Base-by-base conservation (phyloP, 2,329 filamentous ascomycete species). In the Colletotrichum tamarilloi region DNA sequence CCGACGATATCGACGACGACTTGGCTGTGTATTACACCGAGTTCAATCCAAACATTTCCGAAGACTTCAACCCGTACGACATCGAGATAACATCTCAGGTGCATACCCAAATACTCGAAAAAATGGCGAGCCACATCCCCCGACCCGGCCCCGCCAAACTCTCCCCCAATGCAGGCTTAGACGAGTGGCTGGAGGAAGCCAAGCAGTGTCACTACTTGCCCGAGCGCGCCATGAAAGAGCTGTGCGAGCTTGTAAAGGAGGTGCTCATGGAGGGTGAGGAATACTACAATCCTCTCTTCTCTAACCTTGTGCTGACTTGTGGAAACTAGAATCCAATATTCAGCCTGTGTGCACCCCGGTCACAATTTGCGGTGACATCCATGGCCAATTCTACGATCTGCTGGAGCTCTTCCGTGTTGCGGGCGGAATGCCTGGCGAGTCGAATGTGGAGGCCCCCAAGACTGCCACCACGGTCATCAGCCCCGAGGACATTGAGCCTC, bases 221-320 rank as follows among this genome's bases (percentile, higher is more conserved):
- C 62, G 97, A 99, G 85, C 87, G 92, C 75, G 95, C 97, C 80
- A 99, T 99, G 97, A 99, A 99, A 88, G 94, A 97, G 83, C 89
- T 99, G 62, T 99, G 97, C 83, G 97, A 99, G 86, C 97, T 97
- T 81, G 97, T 98, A 74, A 99, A 99, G 87, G 97, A 98, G 85
- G 97, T 95, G 77, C 89, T 99, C 79, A 99, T 99, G 97, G 97
- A 99, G 88, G 95, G 95, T 97, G 82, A 24, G 52, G 9, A 46
- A 5, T 30, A 12, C 8, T 9, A 11, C 28, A 16, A 5, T 12
- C 9, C 22, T 38, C 76, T 60, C n/a, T 19, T 58, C n/a, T 53
- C 32, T 56, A 22, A 49, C 55, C 11, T 59, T 53, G 14, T 57
- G 63, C 68, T 76, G 35, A 76, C 63, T 22, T 32, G 12, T 11